Percentiles rank a stretch among this genome's conserved stretches.
These are phyloP conservation scores for Plenodomus lindquistii DNA, from an alignment of 2,329 filamentous ascomycete genomes.

Conservation along the genomic window DNA sequence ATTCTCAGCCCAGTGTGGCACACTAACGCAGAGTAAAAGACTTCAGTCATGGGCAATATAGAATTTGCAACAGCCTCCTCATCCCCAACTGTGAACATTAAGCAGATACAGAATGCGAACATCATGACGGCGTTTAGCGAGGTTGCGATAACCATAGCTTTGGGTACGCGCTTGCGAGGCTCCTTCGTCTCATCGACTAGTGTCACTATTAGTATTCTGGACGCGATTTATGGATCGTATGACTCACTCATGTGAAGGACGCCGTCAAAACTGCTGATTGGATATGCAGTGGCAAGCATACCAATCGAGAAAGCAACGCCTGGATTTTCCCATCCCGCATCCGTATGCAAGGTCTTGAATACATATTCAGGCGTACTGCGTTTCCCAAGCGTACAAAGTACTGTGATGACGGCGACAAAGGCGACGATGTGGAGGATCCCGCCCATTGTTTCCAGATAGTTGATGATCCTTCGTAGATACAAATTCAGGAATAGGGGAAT, in stretches of 20 bases:
- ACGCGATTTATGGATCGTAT: too few species aligned
- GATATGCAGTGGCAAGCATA: constrained; percentile 32
- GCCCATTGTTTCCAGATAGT: constrained; percentile 49
- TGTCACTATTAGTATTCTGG: neutral
- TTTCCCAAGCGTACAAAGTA: constrained; percentile 42
- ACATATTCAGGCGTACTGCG: constrained; percentile 42
- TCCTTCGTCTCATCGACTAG: constrained; percentile 25
- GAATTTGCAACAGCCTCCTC: constrained; percentile 21
- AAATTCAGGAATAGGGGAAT: constrained; percentile 47
- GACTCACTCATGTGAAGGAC: constrained; percentile 44
- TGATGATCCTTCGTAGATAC: constrained; percentile 46
- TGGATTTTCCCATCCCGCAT: constrained; percentile 44
- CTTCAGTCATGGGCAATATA: constrained; percentile 34
- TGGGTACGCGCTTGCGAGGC: constrained; percentile 15
- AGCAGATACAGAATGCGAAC: constrained; percentile 47
- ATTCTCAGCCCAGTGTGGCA: neutral
- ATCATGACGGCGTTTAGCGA: constrained; percentile 45
- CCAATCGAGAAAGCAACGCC: constrained; percentile 48
- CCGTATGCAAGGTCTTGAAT: constrained; percentile 50
- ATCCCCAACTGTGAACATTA: constrained; percentile 50
- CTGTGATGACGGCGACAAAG: constrained; percentile 52
- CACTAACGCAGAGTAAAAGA: constrained; percentile 33
- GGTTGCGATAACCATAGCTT: constrained; percentile 48
- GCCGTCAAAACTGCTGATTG: constrained; percentile 49
- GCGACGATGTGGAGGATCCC: constrained; percentile 52